Percentiles rank a stretch among this genome's conserved stretches.
Conservation (phyloP, 768 basidiomycete genomes). For the Rhodotorula toruloides region DNA sequence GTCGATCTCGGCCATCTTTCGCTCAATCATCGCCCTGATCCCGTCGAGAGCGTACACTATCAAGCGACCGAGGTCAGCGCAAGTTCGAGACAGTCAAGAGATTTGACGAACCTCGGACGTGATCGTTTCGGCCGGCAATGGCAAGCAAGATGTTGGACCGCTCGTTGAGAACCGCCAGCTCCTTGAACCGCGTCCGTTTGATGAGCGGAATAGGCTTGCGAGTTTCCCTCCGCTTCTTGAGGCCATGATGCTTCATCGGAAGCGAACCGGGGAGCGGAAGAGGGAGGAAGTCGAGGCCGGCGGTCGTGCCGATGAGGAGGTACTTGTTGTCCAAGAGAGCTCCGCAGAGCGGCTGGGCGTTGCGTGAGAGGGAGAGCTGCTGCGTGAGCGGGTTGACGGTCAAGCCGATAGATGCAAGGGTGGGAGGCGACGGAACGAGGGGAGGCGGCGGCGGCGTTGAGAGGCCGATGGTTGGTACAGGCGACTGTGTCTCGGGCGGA, state of each 20-base stretch:
- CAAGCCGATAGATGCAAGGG: conserved; percentile 16
- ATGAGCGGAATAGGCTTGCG: conserved; percentile 41
- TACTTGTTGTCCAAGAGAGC: conserved; percentile 41
- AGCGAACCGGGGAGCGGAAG: conserved; percentile 35
- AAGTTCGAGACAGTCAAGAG: background rate
- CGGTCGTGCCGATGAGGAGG: conserved; percentile 40
- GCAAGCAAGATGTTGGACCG: conserved; percentile 42
- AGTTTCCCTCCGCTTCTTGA: conserved; percentile 26
- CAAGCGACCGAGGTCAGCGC: background rate
- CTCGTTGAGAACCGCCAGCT: conserved; percentile 37
- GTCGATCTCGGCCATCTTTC: conserved; percentile 38
- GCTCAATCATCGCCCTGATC: conserved; percentile 40
- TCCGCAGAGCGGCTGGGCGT: conserved; percentile 40
- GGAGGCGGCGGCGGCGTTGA: conserved; percentile 2
- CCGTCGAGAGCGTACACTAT: conserved; percentile 41
- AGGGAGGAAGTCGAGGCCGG: conserved; percentile 42
- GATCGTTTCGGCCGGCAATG: conserved; percentile 42
- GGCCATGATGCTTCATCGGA: conserved; percentile 18
- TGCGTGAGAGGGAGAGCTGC: conserved; percentile 12
- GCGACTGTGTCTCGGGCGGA: background rate
- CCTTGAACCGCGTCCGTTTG: conserved; percentile 40
- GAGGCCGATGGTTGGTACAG: conserved; percentile 7
- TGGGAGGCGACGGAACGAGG: background rate
- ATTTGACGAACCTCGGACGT: conserved; percentile 28
- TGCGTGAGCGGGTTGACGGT: conserved; percentile 29